A percentile compares a stretch with the other conserved stretches of the same genome.
Conservation (phyloP, 2,329 filamentous ascomycete genomes). For the Scedosporium minutisporum region DNA sequence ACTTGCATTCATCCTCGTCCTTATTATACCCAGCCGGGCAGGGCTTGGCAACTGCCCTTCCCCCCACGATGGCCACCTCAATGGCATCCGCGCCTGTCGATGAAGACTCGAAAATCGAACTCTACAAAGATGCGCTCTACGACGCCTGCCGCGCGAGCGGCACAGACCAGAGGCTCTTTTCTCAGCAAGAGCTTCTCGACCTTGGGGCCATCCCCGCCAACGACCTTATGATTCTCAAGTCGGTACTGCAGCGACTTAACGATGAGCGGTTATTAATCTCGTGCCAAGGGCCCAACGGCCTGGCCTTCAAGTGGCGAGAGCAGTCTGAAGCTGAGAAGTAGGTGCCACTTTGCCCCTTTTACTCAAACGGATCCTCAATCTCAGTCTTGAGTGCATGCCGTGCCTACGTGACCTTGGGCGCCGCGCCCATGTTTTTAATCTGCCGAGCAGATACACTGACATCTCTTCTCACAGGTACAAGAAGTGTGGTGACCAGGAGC, state of each 20-base stretch:
- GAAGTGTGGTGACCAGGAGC: slow-evolving; percentile 58
- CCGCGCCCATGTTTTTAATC: neutral
- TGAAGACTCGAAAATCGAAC: slow-evolving; percentile 30
- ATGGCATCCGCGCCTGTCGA: slow-evolving; percentile 9
- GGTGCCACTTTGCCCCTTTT: slow-evolving; percentile 13
- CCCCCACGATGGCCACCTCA: neutral
- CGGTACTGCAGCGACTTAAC: slow-evolving; percentile 46
- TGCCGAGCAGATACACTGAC: neutral
- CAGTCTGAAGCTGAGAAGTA: slow-evolving; percentile 54
- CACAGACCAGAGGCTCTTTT: slow-evolving; percentile 40
- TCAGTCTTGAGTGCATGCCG: too few species aligned
- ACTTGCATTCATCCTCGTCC: neutral
- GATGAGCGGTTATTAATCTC: slow-evolving; percentile 51
- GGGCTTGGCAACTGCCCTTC: neutral
- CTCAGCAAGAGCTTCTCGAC: slow-evolving; percentile 47
- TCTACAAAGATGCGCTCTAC: slow-evolving; percentile 49
- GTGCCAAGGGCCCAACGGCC: slow-evolving; percentile 30
- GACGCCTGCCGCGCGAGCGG: slow-evolving; percentile 42
- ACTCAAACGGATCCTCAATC: neutral
- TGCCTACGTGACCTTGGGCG: neutral
- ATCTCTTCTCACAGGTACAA: slow-evolving; percentile 36
- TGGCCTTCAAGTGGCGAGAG: slow-evolving; percentile 50
- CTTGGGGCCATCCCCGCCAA: slow-evolving; percentile 48
- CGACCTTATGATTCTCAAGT: slow-evolving; percentile 43
- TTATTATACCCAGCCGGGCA: neutral